Evolutionary conservation across 2,329 filamentous ascomycete genomes (phyloP), one percentile per base, ranked within the genome.

Genomic region (Aspergillus japonicus): DNA sequence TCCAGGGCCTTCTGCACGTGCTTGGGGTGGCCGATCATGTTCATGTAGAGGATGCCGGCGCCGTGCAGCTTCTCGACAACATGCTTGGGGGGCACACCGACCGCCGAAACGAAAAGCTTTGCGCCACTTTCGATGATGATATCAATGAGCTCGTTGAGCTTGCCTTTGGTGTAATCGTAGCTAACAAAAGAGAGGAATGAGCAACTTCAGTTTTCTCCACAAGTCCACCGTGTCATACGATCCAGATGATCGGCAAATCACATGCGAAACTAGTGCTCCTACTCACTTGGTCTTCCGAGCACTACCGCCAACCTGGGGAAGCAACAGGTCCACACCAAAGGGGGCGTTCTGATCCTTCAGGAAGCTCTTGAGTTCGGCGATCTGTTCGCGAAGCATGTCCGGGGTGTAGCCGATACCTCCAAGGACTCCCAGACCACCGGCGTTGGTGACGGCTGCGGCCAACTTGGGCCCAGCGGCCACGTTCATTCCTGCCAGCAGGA

Each of bases 11-110:
- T 99, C 80, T 92, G 86, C 65, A 96, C 94, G 82, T 99, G 95
- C 88, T 99, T 99, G 74, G 95, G 94, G 85, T 99, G 95, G 68
- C 95, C 95, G 76, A 99, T 93, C 95, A 99, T 99, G 88, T 99
- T 99, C 95, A 98, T 98, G 85, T 96, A 96, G 68, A 96, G 85
- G 68, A 99, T 86, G 68, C 93, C 93, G 72, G 87, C 82, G 73
- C 87, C 85, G 85, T 99, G 95, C 50, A 99, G 87, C 75, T 86
- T 89, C 67, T 98, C 92, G 71, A 99, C 92, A 60, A 97, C 89
- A 68, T 85, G 82, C 80, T 91, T 91, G 67, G 95, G 92, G 48
- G 95, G 93, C 26, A 98, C 90, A 72, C 95, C 95, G 75, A 99
- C 92, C 71, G 95, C 95, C 55, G 91, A 97, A 70, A 99, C 95